A percentile compares a stretch with the other conserved stretches of the same genome.
phyloP scores from a whole-genome alignment of 1,284 basidiomycete species.

The Trichosporon coremiiforme region DNA sequence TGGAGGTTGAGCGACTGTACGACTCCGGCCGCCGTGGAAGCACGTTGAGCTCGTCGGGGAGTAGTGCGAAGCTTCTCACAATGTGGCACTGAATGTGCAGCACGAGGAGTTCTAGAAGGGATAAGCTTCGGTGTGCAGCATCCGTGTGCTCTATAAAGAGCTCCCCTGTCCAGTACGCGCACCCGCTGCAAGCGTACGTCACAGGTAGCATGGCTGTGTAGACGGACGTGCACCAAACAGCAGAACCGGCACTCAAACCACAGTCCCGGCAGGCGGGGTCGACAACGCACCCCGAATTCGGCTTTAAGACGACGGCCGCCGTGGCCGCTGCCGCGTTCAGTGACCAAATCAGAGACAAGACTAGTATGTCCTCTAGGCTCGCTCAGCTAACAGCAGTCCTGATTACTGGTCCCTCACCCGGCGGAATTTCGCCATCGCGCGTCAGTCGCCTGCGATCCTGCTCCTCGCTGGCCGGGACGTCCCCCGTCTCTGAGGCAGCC shows the following conservation, averaged over 20 bases:
- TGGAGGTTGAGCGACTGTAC: too few species aligned
- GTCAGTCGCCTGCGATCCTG: conserved; percentile 30
- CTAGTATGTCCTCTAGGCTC: not conserved
- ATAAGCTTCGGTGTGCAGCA: too few species aligned
- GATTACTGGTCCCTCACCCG: conserved; percentile 32
- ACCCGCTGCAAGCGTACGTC: too few species aligned
- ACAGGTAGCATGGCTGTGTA: too few species aligned
- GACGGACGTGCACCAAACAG: too few species aligned
- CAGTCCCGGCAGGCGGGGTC: not conserved
- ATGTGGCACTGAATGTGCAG: too few species aligned
- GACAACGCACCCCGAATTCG: not conserved
- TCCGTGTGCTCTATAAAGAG: too few species aligned
- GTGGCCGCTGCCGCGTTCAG: not conserved
- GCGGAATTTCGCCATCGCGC: conserved; percentile 33
- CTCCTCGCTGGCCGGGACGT: conserved; percentile 32
- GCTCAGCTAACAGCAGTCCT: conserved; percentile 24
- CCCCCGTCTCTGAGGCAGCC: conserved; percentile 22
- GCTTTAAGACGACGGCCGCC: not conserved
- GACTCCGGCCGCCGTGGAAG: too few species aligned
- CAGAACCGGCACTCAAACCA: not conserved
- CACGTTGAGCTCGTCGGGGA: too few species aligned
- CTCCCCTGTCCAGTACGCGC: too few species aligned
- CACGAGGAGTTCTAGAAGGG: too few species aligned
- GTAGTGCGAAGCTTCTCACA: too few species aligned
- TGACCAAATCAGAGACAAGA: not conserved